A percentile compares a stretch with the other conserved stretches of the same genome.
phyloP scores from a whole-genome alignment of 768 basidiomycete genomes.

The Auricularia auricula-judae region DNA sequence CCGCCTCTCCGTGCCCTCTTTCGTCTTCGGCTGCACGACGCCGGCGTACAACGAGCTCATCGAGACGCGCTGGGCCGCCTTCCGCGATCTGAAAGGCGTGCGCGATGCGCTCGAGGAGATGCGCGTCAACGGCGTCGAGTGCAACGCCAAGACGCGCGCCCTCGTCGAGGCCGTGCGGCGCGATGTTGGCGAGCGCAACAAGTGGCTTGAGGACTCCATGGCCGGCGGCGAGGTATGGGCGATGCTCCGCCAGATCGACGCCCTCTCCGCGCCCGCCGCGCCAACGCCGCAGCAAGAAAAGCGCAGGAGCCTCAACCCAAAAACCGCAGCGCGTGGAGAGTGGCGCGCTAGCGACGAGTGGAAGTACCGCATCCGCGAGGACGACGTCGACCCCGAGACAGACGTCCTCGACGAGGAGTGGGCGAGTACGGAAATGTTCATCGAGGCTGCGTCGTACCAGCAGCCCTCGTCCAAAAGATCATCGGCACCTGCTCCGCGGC shows the following conservation, averaged over 20 bases:
- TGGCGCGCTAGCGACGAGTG: neutral
- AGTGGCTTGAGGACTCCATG: conserved; percentile 39
- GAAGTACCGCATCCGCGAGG: neutral
- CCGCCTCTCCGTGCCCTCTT: conserved; percentile 63
- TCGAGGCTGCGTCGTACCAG: no score
- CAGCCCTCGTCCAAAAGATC: no score
- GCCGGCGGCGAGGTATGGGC: conserved; percentile 40
- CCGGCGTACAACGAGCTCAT: conserved; percentile 83
- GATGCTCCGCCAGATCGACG: conserved; percentile 37
- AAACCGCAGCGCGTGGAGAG: neutral
- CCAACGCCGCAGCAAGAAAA: neutral
- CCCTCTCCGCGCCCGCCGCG: neutral
- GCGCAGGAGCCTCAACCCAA: neutral
- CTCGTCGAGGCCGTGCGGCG: conserved; percentile 53
- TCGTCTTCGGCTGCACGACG: conserved; percentile 84
- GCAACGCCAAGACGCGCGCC: conserved; percentile 47
- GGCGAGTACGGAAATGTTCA: neutral
- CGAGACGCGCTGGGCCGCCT: conserved; percentile 70
- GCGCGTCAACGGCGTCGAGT: conserved; percentile 62
- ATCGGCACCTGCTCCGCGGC: no score
- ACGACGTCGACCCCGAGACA: neutral
- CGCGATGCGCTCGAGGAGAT: conserved; percentile 70
- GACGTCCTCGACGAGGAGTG: neutral
- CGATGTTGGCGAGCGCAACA: conserved; percentile 45
- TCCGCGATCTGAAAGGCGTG: conserved; percentile 73